These are phyloP conservation scores for Aegilops tauschii DNA, from an alignment of 176 grass and related monocot genomes.

Conservation along the genomic window DNA sequence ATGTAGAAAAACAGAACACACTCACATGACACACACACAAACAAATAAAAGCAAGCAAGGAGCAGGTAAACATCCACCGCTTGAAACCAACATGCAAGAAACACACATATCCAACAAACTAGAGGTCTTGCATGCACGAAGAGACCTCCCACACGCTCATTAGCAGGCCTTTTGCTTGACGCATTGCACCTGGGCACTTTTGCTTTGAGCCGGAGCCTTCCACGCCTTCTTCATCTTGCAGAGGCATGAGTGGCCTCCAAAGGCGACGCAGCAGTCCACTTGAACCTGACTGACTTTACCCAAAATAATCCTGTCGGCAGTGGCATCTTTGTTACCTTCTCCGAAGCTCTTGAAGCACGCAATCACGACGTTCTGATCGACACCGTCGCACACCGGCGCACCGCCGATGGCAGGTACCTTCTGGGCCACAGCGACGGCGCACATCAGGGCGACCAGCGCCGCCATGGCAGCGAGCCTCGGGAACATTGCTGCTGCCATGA, in stretches of 20 bases:
- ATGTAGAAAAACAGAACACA: background rate
- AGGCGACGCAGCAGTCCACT: background rate
- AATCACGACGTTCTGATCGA: background rate
- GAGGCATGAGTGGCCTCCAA: background rate
- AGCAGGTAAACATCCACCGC: background rate
- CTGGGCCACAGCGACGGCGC: background rate
- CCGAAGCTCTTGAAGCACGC: background rate
- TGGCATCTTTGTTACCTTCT: background rate
- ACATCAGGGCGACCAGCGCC: background rate
- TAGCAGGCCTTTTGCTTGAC: background rate
- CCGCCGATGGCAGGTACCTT: background rate
- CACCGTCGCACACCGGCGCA: background rate
- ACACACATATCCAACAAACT: background rate
- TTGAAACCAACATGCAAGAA: background rate
- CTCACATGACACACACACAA: background rate
- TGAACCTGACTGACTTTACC: background rate
- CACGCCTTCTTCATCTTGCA: background rate
- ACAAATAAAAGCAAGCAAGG: background rate
- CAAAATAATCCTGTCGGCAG: background rate
- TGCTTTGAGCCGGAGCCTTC: background rate
- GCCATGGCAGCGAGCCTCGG: background rate
- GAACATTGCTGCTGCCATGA: background rate
- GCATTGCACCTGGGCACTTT: background rate
- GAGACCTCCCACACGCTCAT: background rate
- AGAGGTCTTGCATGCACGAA: background rate